These are phyloP conservation scores for Phaeotremella skinneri DNA, from an alignment of 768 basidiomycete species.

Conservation along the genomic window DNA sequence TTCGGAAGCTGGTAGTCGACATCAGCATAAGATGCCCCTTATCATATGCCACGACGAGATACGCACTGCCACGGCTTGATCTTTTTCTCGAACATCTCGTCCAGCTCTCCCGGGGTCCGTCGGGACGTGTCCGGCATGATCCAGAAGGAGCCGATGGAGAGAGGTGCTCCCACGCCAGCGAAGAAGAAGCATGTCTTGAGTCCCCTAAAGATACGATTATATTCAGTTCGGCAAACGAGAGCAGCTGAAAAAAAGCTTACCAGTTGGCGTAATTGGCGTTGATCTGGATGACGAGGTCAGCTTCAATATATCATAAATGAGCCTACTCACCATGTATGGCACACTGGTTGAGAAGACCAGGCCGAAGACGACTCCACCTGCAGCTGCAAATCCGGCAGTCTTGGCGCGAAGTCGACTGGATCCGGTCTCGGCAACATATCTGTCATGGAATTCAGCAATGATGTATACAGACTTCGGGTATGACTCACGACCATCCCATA, in stretches of 20 bases:
- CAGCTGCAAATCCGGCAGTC: slow-evolving; percentile 36
- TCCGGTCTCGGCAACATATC: slow-evolving; percentile 28
- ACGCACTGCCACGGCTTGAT: slow-evolving; percentile 36
- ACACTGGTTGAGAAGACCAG: slow-evolving; percentile 30
- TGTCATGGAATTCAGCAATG: neutral
- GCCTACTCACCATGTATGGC: slow-evolving; percentile 35
- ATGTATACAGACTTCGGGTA: neutral
- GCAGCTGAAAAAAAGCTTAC: slow-evolving; percentile 5
- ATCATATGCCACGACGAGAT: too few species aligned
- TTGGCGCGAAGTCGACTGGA: slow-evolving; percentile 37
- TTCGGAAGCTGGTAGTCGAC: slow-evolving; percentile 4
- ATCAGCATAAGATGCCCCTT: neutral
- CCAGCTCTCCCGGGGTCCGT: slow-evolving; percentile 35
- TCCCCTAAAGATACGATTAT: slow-evolving; percentile 5
- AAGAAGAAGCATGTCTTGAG: slow-evolving; percentile 43
- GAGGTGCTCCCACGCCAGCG: slow-evolving; percentile 24
- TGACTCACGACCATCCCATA: slow-evolving; percentile 29
- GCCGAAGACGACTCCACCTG: slow-evolving; percentile 31
- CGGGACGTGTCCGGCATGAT: slow-evolving; percentile 39
- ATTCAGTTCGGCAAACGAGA: neutral
- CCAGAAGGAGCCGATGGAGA: slow-evolving; percentile 33
- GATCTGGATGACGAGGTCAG: slow-evolving; percentile 6
- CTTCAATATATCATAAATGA: neutral
- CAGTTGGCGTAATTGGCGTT: slow-evolving; percentile 36
- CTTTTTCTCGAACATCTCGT: slow-evolving; percentile 40